These are phyloP conservation scores for Adansonia digitata DNA, from an alignment of 345 rosid species.

Conservation along the genomic window DNA sequence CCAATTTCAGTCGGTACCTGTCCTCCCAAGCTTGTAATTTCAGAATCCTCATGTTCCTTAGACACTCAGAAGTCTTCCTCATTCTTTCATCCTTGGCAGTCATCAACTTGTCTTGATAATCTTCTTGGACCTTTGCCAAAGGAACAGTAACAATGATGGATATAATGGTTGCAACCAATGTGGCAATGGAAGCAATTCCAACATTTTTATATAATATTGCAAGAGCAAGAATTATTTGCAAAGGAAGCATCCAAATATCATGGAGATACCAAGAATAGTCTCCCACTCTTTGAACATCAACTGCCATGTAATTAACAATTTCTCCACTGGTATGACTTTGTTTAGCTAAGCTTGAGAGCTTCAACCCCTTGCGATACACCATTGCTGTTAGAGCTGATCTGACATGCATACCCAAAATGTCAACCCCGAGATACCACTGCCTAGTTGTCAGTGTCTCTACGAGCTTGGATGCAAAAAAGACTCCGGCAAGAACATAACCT, in stretches of 20 bases:
- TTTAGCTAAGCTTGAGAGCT: constrained; percentile 79
- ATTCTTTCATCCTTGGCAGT: constrained; percentile 98
- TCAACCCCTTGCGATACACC: constrained; percentile 92
- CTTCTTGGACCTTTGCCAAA: constrained; percentile 86
- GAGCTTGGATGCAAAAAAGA: constrained; percentile 88
- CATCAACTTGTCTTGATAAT: constrained; percentile 94
- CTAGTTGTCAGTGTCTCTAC: constrained; percentile 90
- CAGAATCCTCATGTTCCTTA: constrained; percentile 96
- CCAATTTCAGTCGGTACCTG: constrained; percentile 64
- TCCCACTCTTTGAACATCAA: constrained; percentile 96
- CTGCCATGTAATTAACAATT: constrained; percentile 97
- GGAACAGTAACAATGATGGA: constrained; percentile 85
- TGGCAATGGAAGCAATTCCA: constrained; percentile 90
- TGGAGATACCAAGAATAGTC: constrained; percentile 99
- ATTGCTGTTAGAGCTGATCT: constrained; percentile 96
- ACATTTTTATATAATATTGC: constrained; percentile 92
- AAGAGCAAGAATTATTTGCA: constrained; percentile 94
- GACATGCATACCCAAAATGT: constrained; percentile 98
- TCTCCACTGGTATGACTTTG: constrained; percentile 97
- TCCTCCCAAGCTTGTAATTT: constrained; percentile 99
- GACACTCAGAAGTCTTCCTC: constrained; percentile 98
- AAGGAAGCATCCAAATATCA: constrained; percentile 99
- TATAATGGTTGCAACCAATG: constrained; percentile 78
- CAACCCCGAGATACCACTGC: constrained; percentile 99
- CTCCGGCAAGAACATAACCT: constrained; percentile 93